These are phyloP conservation scores for Fagus crenata DNA, from an alignment of 306 rosid genomes.

Conservation along the genomic window DNA sequence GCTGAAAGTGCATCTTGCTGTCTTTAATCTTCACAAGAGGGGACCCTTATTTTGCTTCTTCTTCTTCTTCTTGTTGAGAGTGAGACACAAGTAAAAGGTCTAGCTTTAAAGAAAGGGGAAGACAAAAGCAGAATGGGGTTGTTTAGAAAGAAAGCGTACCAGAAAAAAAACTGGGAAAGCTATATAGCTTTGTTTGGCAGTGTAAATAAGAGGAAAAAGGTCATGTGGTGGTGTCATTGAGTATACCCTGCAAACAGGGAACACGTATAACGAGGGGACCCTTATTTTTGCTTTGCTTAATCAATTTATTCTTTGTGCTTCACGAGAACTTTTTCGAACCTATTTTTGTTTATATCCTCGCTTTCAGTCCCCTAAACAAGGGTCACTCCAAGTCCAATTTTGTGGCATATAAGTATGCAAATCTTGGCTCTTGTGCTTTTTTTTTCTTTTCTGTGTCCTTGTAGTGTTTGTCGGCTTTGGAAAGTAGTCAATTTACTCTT, in stretches of 20 bases:
- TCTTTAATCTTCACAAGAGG: background rate
- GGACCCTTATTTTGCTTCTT: background rate
- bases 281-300: slow-evolving; percentile 23
- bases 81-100: slow-evolving; percentile 16
- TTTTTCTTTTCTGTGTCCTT: slow-evolving; percentile 40
- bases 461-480: slow-evolving; percentile 42
- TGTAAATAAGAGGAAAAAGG: slow-evolving; percentile 35
- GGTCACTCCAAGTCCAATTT: slow-evolving; percentile 32
- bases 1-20: slow-evolving; percentile 44
- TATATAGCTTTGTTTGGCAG: slow-evolving; percentile 47
- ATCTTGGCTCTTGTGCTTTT: slow-evolving; percentile 56
- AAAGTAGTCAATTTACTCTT: slow-evolving; percentile 31
- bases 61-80: background rate
- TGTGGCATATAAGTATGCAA: slow-evolving; percentile 28
- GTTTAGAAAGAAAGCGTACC: background rate
- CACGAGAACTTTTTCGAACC: slow-evolving; percentile 41
- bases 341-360: slow-evolving; percentile 31
- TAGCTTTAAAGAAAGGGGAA: slow-evolving; percentile 16
- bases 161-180: slow-evolving; percentile 32
- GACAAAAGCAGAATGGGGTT: slow-evolving; percentile 6
- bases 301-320: slow-evolving; percentile 50
- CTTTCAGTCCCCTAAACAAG: slow-evolving; percentile 53
- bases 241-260: slow-evolving; percentile 66
- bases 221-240: slow-evolving; percentile 48
- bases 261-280: slow-evolving; percentile 55